Conservation (phyloP, 768 basidiomycete species). For the Psilocybe tampanensis region DNA sequence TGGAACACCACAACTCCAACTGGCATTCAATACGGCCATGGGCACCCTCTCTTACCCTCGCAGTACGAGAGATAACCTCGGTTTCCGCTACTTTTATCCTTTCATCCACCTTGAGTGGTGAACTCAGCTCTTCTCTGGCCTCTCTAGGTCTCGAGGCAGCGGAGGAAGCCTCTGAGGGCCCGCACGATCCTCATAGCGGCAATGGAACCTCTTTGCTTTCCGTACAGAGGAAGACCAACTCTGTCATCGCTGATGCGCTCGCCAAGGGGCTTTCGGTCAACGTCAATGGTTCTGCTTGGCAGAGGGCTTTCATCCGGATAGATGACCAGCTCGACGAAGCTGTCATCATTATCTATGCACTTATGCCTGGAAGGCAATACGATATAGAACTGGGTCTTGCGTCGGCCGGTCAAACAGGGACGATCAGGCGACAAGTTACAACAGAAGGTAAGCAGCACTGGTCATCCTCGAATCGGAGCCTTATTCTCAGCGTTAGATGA, state of each 20-base stretch:
- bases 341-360: constrained; percentile 87
- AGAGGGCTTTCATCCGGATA: constrained; percentile 75
- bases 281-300: constrained; percentile 80
- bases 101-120: constrained; percentile 45
- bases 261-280: constrained; percentile 77
- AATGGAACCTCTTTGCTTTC: neutral
- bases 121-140: constrained; percentile 44
- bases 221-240: constrained; percentile 20
- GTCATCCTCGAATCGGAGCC: constrained; percentile 6
- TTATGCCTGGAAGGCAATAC: constrained; percentile 88
- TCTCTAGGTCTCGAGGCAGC: constrained; percentile 40
- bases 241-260: constrained; percentile 66
- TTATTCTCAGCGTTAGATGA: constrained; percentile 20
- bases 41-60: constrained; percentile 69
- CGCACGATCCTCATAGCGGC: neutral
- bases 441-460: constrained; percentile 52
- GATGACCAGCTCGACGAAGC: constrained; percentile 86
- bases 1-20: constrained; percentile 22
- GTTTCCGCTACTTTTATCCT: constrained; percentile 84
- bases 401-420: constrained; percentile 51
- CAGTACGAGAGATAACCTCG: constrained; percentile 81
- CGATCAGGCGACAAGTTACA: constrained; percentile 62
- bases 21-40: constrained; percentile 83
- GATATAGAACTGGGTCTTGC: constrained; percentile 85
- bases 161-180: constrained; percentile 25